These are phyloP conservation scores for Colletotrichum paranaense DNA, from an alignment of 2,329 filamentous ascomycete species.

Conservation along the genomic window DNA sequence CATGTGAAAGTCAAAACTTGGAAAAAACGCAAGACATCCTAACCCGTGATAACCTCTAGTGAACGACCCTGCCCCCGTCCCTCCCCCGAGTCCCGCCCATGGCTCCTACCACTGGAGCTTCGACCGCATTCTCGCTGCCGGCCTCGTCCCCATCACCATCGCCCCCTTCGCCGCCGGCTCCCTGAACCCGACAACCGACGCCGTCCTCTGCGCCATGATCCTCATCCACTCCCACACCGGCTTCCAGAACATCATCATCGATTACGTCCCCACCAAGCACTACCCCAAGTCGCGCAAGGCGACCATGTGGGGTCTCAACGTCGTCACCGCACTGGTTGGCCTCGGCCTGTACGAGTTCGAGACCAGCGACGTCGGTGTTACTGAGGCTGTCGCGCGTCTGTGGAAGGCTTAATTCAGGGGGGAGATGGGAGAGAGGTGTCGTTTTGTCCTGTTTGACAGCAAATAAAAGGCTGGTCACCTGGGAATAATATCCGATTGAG, in stretches of 20 bases:
- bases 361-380: constrained; percentile 96
- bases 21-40: background rate
- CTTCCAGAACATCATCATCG: constrained; percentile 89
- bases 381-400: constrained; percentile 86
- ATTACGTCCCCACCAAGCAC: constrained; percentile 84
- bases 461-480: background rate
- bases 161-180: constrained; percentile 93
- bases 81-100: constrained; percentile 78
- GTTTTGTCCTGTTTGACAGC: background rate
- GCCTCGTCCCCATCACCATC: constrained; percentile 86
- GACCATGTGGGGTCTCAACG: constrained; percentile 83
- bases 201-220: constrained; percentile 82
- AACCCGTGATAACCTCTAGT: constrained; percentile 59
- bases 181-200: constrained; percentile 89
- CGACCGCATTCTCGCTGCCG: constrained; percentile 85
- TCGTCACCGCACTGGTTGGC: constrained; percentile 82
- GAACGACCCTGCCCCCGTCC: constrained; percentile 87
- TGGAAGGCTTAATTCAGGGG: constrained; percentile 77
- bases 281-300: constrained; percentile 74
- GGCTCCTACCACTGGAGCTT: constrained; percentile 99
- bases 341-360: constrained; percentile 98
- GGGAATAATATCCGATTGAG: too few relatives aligned
- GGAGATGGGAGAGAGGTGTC: background rate
- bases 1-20: constrained; percentile 5
- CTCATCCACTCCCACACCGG: constrained; percentile 96